Evolutionary conservation across 148 eudicot genomes (phyloP).

Genomic region (Spergularia marina): DNA sequence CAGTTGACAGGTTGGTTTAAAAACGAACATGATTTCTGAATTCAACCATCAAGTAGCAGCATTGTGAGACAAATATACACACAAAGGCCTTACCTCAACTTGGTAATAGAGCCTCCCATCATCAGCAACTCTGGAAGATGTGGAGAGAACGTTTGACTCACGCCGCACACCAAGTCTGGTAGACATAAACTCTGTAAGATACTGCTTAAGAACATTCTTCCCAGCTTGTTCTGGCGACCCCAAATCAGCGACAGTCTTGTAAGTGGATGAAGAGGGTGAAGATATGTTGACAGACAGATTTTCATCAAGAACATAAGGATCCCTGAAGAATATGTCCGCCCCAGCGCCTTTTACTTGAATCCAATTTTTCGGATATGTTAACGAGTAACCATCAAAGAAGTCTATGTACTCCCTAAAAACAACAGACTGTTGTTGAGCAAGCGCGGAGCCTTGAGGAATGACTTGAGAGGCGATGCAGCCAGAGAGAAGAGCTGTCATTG

Average conservation of each 20-base stretch:
- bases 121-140: constrained; percentile 83
- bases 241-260: constrained; percentile 82
- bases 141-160: constrained; percentile 65
- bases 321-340: constrained; percentile 94
- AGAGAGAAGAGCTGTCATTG: constrained; percentile 49
- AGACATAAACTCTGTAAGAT: constrained; percentile 96
- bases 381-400: constrained; percentile 84
- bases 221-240: constrained; percentile 90
- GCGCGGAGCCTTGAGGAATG: constrained; percentile 32
- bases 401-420: constrained; percentile 75
- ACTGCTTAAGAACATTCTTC: constrained; percentile 70
- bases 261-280: constrained; percentile 92
- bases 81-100: constrained; percentile 61
- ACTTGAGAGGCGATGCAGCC: constrained; percentile 45
- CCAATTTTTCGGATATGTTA: constrained; percentile 82
- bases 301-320: constrained; percentile 86
- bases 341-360: constrained; percentile 96
- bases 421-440: constrained; percentile 47
- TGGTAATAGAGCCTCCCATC: constrained; percentile 87
- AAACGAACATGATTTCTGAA: too few relatives aligned
- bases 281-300: constrained; percentile 76
- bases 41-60: too few relatives aligned
- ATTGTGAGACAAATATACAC: not conserved
- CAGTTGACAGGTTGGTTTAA: not conserved
- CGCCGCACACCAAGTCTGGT: constrained; percentile 95